Evolutionary conservation across 495 filamentous ascomycete species (phyloP), one percentile per base, ranked within the genome.

Genomic region (Pyrenopolyporus hunteri): DNA sequence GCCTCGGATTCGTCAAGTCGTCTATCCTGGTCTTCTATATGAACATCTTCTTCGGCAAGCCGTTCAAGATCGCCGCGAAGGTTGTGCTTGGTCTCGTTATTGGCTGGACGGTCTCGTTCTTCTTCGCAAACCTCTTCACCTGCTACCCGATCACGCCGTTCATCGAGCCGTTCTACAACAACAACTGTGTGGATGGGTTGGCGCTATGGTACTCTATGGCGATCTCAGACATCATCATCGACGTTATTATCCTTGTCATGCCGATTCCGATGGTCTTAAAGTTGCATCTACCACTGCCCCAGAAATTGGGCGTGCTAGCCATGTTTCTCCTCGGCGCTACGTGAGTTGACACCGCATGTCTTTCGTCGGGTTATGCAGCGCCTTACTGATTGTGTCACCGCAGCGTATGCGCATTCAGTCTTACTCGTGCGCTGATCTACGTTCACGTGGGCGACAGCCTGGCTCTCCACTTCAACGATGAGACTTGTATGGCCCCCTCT

Each of bases 21-120:
- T 73, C 72, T 7, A 72, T 84, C 75, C 68, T 83, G 72, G 57
- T 84, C 78, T 65, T 80, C 74, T 64, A 85, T 76, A 67, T 77
- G 76, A 50, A 58, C 40, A 67, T 70, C 33, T 54, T 58, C 17
- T 54, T 42, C 9, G 50, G 50, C 3, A 54, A 33, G 26, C 50
- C 28, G 10, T 54, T 54, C 26, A 43, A 54, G 37, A 54, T 43
- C 50, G 50, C 50, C 16, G 20, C 37, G 5, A 39, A 54, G 19
- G 17, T 54, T 8, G 50, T 54, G 29, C 70, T 80, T 39, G 66
- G 51, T 4, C 60, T 82, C 23, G 75, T 78, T 28, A 35, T 77
- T 8, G 66, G 42, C 0, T 74, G 80, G 36, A 74, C 76, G 17
- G 49, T 82, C 49, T 64, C 79, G 4, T 72, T 79, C 8, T 75